Evolutionary conservation across 371 early-diverging fungal species (phyloP).

Genomic region (Entomophthora muscae): DNA sequence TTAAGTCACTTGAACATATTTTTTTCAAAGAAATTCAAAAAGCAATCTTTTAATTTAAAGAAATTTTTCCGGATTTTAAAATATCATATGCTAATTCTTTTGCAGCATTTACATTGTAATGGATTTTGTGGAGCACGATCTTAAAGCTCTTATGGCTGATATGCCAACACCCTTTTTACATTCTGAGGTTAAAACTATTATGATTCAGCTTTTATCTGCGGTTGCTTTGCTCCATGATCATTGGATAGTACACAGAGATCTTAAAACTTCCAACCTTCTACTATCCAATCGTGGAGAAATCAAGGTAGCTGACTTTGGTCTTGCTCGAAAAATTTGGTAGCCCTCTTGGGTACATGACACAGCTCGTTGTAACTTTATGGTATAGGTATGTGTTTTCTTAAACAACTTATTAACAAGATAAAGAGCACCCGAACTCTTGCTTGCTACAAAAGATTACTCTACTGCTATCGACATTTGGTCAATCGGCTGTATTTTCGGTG

Average conservation of each 20-base stretch:
- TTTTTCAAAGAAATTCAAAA: too few species aligned
- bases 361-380: slow-evolving; percentile 85
- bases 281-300: slow-evolving; percentile 69
- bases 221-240: slow-evolving; percentile 79
- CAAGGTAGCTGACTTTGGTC: slow-evolving; percentile 75
- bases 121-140: slow-evolving; percentile 93
- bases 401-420: slow-evolving; percentile 11
- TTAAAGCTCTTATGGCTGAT: slow-evolving; percentile 73
- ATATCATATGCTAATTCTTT: background rate
- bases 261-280: slow-evolving; percentile 93
- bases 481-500: slow-evolving; percentile 86
- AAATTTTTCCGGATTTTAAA: too few species aligned
- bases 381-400: slow-evolving; percentile 30
- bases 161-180: slow-evolving; percentile 65
- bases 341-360: slow-evolving; percentile 55
- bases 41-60: too few species aligned
- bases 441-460: slow-evolving; percentile 82
- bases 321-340: slow-evolving; percentile 62
- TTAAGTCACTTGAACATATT: too few species aligned
- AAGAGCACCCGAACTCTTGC: slow-evolving; percentile 94
- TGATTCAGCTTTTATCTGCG: slow-evolving; percentile 73
- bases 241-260: slow-evolving; percentile 93
- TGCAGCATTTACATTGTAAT: slow-evolving; percentile 83
- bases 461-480: slow-evolving; percentile 98
- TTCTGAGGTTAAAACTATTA: slow-evolving; percentile 82